Base-by-base conservation (phyloP, 192 early-diverging fungal genomes). In the Coemansia sp. region DNA sequence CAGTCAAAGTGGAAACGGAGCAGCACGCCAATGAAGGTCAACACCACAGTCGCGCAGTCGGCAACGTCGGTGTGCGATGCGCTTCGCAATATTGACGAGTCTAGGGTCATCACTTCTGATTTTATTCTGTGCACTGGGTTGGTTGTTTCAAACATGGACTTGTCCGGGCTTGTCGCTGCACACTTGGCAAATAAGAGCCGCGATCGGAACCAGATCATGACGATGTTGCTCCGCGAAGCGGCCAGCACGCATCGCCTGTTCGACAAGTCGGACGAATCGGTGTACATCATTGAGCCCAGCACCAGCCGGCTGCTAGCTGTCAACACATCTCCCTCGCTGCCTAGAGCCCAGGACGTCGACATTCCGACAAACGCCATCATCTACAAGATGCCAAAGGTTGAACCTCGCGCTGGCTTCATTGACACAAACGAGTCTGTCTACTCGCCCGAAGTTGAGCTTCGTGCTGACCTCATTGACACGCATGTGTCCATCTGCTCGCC, bases 381-480 rank as follows among this genome's bases (percentile, higher is more conserved):
- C 21, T 37, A 38, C 15, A 57, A 31, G 45, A 27, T 57, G 27
- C 62, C 79, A 25, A 74, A 84, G 27, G 72, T 66, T 4, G 85
- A 92, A 69, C 73, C 95, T 62, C 87, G 92, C 19, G 93, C 92
- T 68, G 95, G 98, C 75, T 77, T 99, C 41, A 90, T 95, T 48
- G 97, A 97, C 82, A 93, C 91, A 73, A 91, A 90, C 21, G 85
- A 98, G 58, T 94, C 94, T 63, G 53, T 88, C 3, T 74, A 87
- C 12, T 44, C 59, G 8, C 78, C 87, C 4, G 88, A 94, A 55
- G 75, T 98, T 19, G 85, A 92, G 70, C 73, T 96, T 63, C 87
- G 92, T n/a, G 94, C 92, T 66, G 95, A 99, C 74, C 79, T 99
- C 50, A 91, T 96, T 44, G 97, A 99, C 83, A 93, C 91, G 72